These are phyloP conservation scores for Pythium scleroteichum DNA, from an alignment of 352 stramenopile genomes.

Conservation along the genomic window DNA sequence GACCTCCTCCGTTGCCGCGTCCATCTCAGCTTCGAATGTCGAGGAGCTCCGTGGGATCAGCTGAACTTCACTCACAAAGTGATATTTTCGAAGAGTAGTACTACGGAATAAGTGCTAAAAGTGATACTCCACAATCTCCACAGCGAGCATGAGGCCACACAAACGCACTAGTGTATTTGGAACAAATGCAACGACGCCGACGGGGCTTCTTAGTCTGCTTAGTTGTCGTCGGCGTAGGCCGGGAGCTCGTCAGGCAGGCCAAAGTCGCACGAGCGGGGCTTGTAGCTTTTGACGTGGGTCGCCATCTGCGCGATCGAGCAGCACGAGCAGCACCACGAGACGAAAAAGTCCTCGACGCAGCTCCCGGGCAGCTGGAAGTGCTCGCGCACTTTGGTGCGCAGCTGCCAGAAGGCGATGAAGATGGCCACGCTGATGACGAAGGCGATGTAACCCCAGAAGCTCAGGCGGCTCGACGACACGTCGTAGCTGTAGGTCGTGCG, in stretches of 20 bases:
- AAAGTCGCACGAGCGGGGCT: conserved; percentile 2
- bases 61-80: too few species aligned
- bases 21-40: too few species aligned
- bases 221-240: not conserved
- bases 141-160: too few species aligned
- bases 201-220: not conserved
- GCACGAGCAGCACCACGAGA: conserved; percentile 1
- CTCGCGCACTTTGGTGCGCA: not conserved
- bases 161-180: too few species aligned
- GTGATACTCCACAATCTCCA: too few species aligned
- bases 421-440: conserved; percentile 1
- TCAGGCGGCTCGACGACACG: not conserved
- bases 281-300: conserved; percentile 17
- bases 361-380: not conserved
- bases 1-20: too few species aligned
- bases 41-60: too few species aligned
- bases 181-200: not conserved
- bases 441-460: not conserved
- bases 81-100: too few species aligned
- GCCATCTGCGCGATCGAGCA: conserved; percentile 9
- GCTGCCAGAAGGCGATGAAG: conserved; percentile 1
- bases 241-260: not conserved
- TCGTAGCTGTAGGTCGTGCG: conserved; percentile 4
- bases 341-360: conserved; percentile 2
- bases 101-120: too few species aligned